phyloP scores from a whole-genome alignment of 1,139 yeast species.

The Schizosaccharomyces versatilis region DNA sequence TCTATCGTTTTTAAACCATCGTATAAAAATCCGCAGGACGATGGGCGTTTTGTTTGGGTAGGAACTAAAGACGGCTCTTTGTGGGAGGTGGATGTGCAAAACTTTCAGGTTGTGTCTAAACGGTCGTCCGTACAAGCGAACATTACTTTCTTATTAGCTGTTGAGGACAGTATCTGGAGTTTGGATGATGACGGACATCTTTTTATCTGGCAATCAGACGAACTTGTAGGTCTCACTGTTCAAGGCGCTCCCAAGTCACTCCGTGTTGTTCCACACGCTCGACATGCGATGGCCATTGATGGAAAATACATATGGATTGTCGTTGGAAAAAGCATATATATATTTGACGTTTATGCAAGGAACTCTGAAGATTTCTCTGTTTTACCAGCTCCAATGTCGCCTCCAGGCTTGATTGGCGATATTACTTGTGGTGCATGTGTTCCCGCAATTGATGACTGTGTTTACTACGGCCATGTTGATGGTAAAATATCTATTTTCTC shows the following conservation, averaged over 20 bases:
- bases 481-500: slow-evolving; percentile 22
- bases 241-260: slow-evolving; percentile 17
- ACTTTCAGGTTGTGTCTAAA: slow-evolving; percentile 12
- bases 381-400: slow-evolving; percentile 17
- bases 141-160: slow-evolving; percentile 16
- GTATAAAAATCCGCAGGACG: slow-evolving; percentile 11
- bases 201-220: slow-evolving; percentile 18
- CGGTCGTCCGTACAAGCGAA: slow-evolving; percentile 18
- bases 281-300: slow-evolving; percentile 17
- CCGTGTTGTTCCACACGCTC: slow-evolving; percentile 18
- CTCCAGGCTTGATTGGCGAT: slow-evolving; percentile 16
- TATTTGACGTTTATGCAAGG: slow-evolving; percentile 18
- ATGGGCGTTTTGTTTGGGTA: slow-evolving; percentile 18
- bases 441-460: slow-evolving; percentile 16
- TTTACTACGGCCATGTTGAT: slow-evolving; percentile 25
- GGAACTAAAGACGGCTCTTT: slow-evolving; percentile 22
- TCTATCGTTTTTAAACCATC: slow-evolving; percentile 15
- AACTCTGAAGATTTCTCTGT: slow-evolving; percentile 14
- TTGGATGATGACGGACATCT: slow-evolving; percentile 23
- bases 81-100: slow-evolving; percentile 17
- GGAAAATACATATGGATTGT: slow-evolving; percentile 20
- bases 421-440: slow-evolving; percentile 19
- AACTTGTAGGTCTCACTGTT: slow-evolving; percentile 12
- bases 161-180: slow-evolving; percentile 19
- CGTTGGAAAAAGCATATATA: slow-evolving; percentile 18